These are phyloP conservation scores for Diaporthe citriasiana DNA, from an alignment of 2,329 filamentous ascomycete species.

Conservation along the genomic window DNA sequence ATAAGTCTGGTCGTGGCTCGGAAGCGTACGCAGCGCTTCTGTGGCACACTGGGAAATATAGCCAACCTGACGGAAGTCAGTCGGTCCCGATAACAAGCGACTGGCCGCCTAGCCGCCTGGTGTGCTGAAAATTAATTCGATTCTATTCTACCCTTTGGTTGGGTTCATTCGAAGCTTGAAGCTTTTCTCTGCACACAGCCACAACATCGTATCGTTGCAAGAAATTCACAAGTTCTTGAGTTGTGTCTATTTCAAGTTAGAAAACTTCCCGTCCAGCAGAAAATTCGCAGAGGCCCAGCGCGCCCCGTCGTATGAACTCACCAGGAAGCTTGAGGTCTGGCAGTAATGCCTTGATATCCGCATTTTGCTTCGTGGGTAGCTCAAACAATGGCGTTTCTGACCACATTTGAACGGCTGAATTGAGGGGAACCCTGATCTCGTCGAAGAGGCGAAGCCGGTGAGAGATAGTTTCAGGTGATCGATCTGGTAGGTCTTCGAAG, in stretches of 20 bases:
- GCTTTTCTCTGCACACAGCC: conserved; percentile 13
- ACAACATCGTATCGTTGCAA: conserved; percentile 13
- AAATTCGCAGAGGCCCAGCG: neutral
- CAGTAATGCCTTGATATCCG: neutral
- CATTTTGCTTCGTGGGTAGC: neutral
- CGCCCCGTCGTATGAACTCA: neutral
- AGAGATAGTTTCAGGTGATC: conserved; percentile 15
- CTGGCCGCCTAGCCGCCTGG: neutral
- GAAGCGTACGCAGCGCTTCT: neutral
- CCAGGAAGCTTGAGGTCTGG: conserved; percentile 11
- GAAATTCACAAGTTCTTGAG: conserved; percentile 21
- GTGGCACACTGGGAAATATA: neutral
- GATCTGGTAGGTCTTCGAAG: neutral
- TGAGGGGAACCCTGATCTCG: conserved; percentile 2
- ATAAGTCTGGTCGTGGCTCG: neutral
- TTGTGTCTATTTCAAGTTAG: conserved; percentile 8
- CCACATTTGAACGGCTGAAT: conserved; percentile 22
- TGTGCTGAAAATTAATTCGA: neutral
- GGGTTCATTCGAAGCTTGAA: neutral
- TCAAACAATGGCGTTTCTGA: conserved; percentile 19
- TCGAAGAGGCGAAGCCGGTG: neutral
- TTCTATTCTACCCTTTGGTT: neutral
- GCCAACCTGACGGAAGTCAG: neutral
- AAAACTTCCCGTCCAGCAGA: neutral
- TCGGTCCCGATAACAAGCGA: neutral